These are phyloP conservation scores for Adansonia digitata DNA, from an alignment of 345 rosid genomes.

Conservation along the genomic window DNA sequence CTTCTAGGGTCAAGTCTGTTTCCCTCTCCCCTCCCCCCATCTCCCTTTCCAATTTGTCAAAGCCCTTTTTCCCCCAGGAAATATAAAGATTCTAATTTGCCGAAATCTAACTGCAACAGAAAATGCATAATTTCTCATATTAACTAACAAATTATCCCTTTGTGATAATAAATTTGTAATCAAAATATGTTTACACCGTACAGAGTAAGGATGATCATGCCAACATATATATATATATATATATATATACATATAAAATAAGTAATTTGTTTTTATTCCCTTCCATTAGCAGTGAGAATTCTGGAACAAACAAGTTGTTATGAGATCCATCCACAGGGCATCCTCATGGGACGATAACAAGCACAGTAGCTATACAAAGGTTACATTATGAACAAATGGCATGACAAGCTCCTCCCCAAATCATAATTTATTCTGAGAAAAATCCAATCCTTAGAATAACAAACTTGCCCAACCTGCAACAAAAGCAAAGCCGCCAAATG, in stretches of 20 bases:
- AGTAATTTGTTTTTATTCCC: background rate
- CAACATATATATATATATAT: no score
- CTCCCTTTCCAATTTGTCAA: no score
- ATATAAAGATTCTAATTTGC: background rate
- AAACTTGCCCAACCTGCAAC: slow-evolving; percentile 84
- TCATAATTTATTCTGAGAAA: background rate
- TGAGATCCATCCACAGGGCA: background rate
- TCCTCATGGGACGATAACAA: background rate
- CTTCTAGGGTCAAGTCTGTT: no score
- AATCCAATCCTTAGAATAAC: slow-evolving; percentile 42
- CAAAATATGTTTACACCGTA: no score
- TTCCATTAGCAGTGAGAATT: background rate
- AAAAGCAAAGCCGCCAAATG: slow-evolving; percentile 87
- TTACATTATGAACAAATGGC: slow-evolving; percentile 2
- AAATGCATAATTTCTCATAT: background rate
- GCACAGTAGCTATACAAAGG: background rate
- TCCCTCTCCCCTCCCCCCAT: no score
- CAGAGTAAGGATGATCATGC: no score
- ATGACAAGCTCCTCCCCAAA: no score
- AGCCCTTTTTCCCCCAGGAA: background rate
- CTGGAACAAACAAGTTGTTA: background rate
- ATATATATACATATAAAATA: no score
- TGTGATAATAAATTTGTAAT: background rate
- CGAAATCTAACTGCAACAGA: background rate
- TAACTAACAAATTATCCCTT: background rate